Evolutionary conservation across 2,329 filamentous ascomycete genomes (phyloP), one percentile per base, ranked within the genome.

Genomic region (Rhynchosporium graminicola): DNA sequence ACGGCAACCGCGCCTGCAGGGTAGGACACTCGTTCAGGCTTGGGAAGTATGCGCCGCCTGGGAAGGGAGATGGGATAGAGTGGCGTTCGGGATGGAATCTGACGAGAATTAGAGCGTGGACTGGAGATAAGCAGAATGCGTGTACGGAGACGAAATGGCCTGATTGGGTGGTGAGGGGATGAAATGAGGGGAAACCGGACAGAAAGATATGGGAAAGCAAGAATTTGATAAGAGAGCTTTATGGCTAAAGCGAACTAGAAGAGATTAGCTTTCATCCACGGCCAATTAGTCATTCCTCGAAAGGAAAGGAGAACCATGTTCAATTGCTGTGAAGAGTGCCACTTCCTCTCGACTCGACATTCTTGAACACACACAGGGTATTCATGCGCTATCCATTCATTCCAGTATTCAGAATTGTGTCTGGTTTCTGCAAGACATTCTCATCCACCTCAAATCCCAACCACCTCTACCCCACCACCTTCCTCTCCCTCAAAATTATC

Each of bases 401-500:
- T 33, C 40, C 45, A 9, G 29, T 36, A 52, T 3, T 52, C 54
- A 31, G 7, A 38, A 28, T 28, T 15, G 13, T 33, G 28, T 42
- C 36, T 33, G 29, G 10, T 43, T 6, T 45, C 38, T 40, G 20
- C 26, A 33, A 28, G 2, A 29, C 36, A 13, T 40, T 31, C 45
- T 36, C 4, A 9, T 20, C 33, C 10, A 20, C 20, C 28, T 59
- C 57, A 59, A 5, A 59, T 51, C 0, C 46, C 59, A 33, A n/a
- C 58, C 45, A 65, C 29, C 6, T 59, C 66, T n/a, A 20, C 20
- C 20, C 61, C 67, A 20, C 54, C 28, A 43, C 57, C 58, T 4
- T 64, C 67, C 47, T 69, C 69, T 54, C 64, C 63, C 59, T 73
- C 71, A 36, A 68, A 72, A 7, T 64, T 64, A 51, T 74, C 73